phyloP scores from a whole-genome alignment of 2,329 filamentous ascomycete species.

The Fusarium sacchari region DNA sequence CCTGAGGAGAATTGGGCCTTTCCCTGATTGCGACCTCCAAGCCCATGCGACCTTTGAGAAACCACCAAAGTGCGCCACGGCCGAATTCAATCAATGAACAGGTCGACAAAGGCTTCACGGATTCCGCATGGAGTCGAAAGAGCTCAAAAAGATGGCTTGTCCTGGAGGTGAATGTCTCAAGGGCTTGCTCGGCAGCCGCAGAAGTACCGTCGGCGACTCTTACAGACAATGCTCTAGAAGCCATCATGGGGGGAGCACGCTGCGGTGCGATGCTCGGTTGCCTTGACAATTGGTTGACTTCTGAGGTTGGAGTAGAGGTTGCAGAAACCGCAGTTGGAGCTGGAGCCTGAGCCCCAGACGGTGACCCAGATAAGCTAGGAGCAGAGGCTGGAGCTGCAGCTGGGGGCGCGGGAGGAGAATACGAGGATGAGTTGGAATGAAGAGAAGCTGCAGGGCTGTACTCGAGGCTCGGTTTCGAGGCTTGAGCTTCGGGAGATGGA shows the following conservation, averaged over 20 bases:
- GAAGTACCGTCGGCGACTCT: conserved; percentile 54
- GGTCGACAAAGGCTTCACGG: conserved; percentile 71
- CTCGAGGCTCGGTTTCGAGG: conserved; percentile 43
- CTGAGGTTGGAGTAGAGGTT: conserved; percentile 16
- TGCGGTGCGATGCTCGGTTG: conserved; percentile 40
- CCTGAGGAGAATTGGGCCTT: conserved; percentile 62
- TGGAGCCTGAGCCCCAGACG: background rate
- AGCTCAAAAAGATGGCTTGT: conserved; percentile 79
- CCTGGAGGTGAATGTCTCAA: conserved; percentile 75
- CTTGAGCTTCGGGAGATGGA: conserved; percentile 44
- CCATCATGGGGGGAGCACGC: conserved; percentile 43
- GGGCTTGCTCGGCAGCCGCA: conserved; percentile 70
- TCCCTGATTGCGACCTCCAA: conserved; percentile 78
- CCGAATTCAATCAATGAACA: conserved; percentile 74
- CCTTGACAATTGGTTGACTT: conserved; percentile 36
- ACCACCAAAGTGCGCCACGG: conserved; percentile 87
- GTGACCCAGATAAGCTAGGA: background rate
- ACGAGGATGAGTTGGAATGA: conserved; percentile 48
- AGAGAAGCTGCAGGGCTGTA: conserved; percentile 57
- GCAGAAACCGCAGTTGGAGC: background rate
- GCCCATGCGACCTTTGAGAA: conserved; percentile 79
- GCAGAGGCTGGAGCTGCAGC: conserved; percentile 15
- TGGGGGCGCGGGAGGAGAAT: conserved; percentile 36
- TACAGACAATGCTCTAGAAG: conserved; percentile 49
- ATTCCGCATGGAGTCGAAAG: conserved; percentile 81